Evolutionary conservation across 176 grass and related monocot genomes (phyloP).

Genomic region (Thalia dealbata): DNA sequence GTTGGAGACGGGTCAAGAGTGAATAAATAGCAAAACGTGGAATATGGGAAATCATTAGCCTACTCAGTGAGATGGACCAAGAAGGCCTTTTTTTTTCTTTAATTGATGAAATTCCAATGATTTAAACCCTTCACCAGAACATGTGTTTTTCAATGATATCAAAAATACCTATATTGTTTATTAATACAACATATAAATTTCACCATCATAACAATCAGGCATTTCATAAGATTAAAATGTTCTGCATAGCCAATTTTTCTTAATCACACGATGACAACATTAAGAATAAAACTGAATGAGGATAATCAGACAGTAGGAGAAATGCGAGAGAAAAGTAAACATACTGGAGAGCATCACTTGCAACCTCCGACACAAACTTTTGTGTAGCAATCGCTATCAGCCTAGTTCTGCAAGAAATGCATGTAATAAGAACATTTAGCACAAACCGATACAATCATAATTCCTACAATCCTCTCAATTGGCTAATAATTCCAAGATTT

Average conservation of each 20-base stretch:
- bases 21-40: no score
- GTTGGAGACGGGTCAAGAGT: no score
- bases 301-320: not conserved
- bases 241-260: not conserved
- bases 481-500: not conserved
- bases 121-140: no score
- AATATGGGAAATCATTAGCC: no score
- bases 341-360: conserved; percentile 93
- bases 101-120: not conserved
- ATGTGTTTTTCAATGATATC: no score
- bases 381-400: conserved; percentile 84
- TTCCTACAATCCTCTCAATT: not conserved
- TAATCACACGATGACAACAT: not conserved
- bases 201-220: not conserved
- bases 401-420: conserved; percentile 59
- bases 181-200: not conserved
- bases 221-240: not conserved
- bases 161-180: not conserved
- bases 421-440: not conserved
- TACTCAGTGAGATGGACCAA: no score
- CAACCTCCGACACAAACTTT: conserved; percentile 87
- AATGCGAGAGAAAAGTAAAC: conserved; percentile 11
- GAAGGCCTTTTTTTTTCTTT: not conserved
- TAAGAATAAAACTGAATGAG: not conserved
- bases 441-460: conserved; percentile 10